phyloP scores from a whole-genome alignment of 805 yeast genomes.

The Cyberlindnera nakhonratchasimensis region DNA sequence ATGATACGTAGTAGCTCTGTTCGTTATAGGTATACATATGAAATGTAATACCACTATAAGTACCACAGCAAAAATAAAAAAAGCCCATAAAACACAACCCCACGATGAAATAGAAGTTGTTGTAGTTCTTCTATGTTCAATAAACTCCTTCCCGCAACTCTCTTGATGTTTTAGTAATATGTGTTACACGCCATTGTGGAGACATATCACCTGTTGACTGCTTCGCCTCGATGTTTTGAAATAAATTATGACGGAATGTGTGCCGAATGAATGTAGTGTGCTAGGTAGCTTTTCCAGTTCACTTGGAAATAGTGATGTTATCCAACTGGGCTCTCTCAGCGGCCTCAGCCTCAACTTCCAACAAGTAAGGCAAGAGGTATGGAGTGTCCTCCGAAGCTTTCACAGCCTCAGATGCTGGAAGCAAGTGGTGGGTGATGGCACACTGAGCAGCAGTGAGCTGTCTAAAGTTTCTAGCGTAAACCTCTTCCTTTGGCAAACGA shows the following conservation, averaged over 20 bases:
- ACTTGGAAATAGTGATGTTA: conserved; percentile 44
- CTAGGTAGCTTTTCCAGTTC: background rate
- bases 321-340: conserved; percentile 86
- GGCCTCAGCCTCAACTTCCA: conserved; percentile 92
- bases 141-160: background rate
- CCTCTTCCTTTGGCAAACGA: conserved; percentile 81
- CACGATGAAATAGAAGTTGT: background rate
- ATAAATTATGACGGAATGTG: conserved; percentile 2
- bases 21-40: conserved; percentile 1
- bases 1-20: no score
- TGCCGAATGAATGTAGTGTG: background rate
- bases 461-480: conserved; percentile 91
- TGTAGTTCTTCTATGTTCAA: background rate
- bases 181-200: no score
- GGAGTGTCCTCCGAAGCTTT: conserved; percentile 77
- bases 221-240: conserved; percentile 2
- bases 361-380: conserved; percentile 81
- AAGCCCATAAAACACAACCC: background rate
- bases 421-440: conserved; percentile 75
- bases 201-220: background rate
- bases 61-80: no score
- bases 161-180: background rate
- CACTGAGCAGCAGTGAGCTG: conserved; percentile 89
- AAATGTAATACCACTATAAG: no score
- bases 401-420: conserved; percentile 76